Conservation (phyloP, 495 filamentous ascomycete genomes). For the Aspergillus indologenus region DNA sequence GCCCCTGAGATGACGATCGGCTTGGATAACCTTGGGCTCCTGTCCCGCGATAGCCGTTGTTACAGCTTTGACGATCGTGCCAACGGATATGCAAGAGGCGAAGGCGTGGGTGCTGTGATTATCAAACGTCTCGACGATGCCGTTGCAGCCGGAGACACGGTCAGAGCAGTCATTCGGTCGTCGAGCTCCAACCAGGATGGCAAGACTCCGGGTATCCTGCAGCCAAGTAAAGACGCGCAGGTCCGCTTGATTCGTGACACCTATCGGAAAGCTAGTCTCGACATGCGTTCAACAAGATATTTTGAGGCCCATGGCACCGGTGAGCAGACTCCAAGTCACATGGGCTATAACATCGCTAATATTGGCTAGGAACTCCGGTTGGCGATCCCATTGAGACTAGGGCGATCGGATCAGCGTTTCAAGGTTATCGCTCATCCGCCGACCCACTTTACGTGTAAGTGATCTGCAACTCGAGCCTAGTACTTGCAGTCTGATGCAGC, state of each 20-base stretch:
- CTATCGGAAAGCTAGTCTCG: conserved; percentile 35
- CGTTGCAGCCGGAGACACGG: conserved; percentile 38
- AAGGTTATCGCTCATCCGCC: conserved; percentile 10
- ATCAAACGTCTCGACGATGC: conserved; percentile 41
- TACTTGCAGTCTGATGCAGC: no score
- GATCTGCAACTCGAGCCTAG: not conserved
- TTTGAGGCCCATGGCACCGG: conserved; percentile 49
- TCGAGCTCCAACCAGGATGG: conserved; percentile 50
- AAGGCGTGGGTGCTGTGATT: conserved; percentile 40
- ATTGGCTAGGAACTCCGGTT: conserved; percentile 35
- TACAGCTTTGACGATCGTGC: conserved; percentile 40
- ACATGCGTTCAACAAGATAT: conserved; percentile 38
- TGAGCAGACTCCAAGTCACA: not conserved
- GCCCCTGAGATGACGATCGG: conserved; percentile 4
- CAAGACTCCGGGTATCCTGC: conserved; percentile 41
- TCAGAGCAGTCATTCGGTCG: conserved; percentile 40
- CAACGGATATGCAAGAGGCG: conserved; percentile 46
- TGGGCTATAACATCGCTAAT: not conserved
- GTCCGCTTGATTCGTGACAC: conserved; percentile 40
- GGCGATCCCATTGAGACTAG: conserved; percentile 49
- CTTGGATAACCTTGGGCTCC: conserved; percentile 28
- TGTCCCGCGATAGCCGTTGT: conserved; percentile 35
- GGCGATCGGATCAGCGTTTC: conserved; percentile 27
- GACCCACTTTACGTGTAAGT: conserved; percentile 24
- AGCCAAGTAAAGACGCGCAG: conserved; percentile 40